phyloP scores from a whole-genome alignment of 106 monocot genomes.

The Ottelia alismoides region DNA sequence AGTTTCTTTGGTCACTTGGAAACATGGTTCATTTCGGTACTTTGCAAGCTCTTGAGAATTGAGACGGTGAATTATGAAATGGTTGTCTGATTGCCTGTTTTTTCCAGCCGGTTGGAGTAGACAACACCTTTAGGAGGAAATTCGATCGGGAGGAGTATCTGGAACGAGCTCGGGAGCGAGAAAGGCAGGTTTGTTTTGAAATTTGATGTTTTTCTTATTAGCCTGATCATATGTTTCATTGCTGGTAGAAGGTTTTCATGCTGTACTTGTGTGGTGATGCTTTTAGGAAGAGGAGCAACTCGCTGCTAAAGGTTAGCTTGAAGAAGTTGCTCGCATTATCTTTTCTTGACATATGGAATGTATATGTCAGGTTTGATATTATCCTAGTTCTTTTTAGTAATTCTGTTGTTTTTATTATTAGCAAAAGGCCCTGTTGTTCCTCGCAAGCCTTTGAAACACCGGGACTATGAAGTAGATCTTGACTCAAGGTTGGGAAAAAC shows the following conservation, averaged over 20 bases:
- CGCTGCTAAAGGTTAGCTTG: slow-evolving; percentile 32
- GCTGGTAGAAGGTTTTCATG: neutral
- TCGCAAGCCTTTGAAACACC: slow-evolving; percentile 72
- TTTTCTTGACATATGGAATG: slow-evolving; percentile 34
- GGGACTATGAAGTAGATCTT: slow-evolving; percentile 89
- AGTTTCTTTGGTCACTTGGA: too few relatives aligned
- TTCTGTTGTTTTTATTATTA: slow-evolving; percentile 12
- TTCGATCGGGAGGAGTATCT: slow-evolving; percentile 61
- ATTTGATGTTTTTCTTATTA: neutral
- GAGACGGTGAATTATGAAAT: too few relatives aligned
- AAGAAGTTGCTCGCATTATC: neutral
- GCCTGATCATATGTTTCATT: neutral
- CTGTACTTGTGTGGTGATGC: too few relatives aligned
- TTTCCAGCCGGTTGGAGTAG: slow-evolving; percentile 72
- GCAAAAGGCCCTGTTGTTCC: slow-evolving; percentile 60
- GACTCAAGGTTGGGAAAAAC: slow-evolving; percentile 80
- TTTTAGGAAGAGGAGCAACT: slow-evolving; percentile 44
- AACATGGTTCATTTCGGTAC: too few relatives aligned
- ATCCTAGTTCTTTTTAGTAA: too few relatives aligned
- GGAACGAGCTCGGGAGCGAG: slow-evolving; percentile 57
- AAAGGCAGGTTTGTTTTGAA: slow-evolving; percentile 24
- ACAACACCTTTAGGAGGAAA: slow-evolving; percentile 81
- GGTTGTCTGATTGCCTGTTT: too few relatives aligned
- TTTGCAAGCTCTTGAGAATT: too few relatives aligned
- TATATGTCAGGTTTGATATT: neutral